These are phyloP conservation scores for Debaryomyces hansenii DNA, from an alignment of 805 yeast species.

Conservation along the genomic window DNA sequence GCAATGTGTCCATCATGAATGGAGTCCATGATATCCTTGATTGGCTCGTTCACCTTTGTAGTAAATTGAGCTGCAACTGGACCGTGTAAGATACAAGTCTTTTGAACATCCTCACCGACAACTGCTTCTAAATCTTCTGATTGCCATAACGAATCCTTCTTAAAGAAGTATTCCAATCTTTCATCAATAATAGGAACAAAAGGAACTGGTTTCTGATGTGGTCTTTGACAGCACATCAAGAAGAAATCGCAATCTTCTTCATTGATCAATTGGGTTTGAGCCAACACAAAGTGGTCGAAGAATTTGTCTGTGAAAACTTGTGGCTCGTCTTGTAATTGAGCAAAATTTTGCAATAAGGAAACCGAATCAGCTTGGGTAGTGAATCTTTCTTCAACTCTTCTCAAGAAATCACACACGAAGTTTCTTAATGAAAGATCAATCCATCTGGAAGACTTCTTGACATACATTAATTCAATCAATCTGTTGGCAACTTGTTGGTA, in stretches of 20 bases:
- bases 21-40: conserved; percentile 81
- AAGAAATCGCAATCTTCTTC: conserved; percentile 96
- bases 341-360: conserved; percentile 74
- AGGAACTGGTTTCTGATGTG: conserved; percentile 95
- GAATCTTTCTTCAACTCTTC: conserved; percentile 97
- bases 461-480: conserved; percentile 84
- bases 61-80: conserved; percentile 97
- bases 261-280: conserved; percentile 78
- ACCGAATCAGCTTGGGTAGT: conserved; percentile 49
- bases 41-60: conserved; percentile 85
- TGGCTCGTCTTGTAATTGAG: conserved; percentile 65
- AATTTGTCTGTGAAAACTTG: conserved; percentile 57
- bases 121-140: conserved; percentile 96
- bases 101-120: conserved; percentile 91
- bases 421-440: conserved; percentile 83
- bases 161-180: conserved; percentile 92
- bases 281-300: conserved; percentile 68
- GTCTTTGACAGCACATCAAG: conserved; percentile 77
- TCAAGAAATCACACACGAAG: conserved; percentile 80
- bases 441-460: conserved; percentile 79
- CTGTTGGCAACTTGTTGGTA: conserved; percentile 88
- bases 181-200: conserved; percentile 94
- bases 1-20: conserved; percentile 89
- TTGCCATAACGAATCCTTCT: conserved; percentile 99
- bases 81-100: conserved; percentile 98